A percentile compares a stretch with the other conserved stretches of the same genome.
Evolutionary conservation across 2,329 filamentous ascomycete genomes (phyloP).

Genomic region (Dothiorella sarmentorum): DNA sequence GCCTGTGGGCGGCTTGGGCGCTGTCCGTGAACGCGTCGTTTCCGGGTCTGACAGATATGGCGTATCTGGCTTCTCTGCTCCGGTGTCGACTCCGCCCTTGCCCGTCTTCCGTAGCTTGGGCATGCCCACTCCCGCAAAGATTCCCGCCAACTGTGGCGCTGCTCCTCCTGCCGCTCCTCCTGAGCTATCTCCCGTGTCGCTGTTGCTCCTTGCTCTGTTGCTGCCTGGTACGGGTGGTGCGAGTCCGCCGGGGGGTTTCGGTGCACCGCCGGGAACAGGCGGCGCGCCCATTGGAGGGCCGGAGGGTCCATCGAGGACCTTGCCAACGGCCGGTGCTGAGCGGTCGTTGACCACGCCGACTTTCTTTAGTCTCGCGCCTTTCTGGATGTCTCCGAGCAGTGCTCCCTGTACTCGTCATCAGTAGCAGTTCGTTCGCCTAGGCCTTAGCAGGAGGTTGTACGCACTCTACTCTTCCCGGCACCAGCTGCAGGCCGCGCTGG

Average conservation of each 20-base stretch:
- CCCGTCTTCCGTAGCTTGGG: conserved; percentile 88
- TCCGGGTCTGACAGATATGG: conserved; percentile 83
- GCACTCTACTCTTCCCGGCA: conserved; percentile 60
- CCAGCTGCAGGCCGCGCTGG: conserved; percentile 57
- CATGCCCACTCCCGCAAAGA: conserved; percentile 85
- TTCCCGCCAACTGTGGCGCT: conserved; percentile 75
- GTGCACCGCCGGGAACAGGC: conserved; percentile 63
- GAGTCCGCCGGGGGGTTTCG: conserved; percentile 59
- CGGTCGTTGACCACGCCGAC: conserved; percentile 81
- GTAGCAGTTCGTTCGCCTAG: neutral
- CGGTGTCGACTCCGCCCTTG: conserved; percentile 51
- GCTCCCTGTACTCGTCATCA: conserved; percentile 60
- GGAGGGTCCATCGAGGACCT: conserved; percentile 53
- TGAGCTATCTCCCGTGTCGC: conserved; percentile 38
- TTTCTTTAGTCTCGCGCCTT: conserved; percentile 78
- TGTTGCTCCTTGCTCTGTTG: conserved; percentile 77
- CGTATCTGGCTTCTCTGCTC: conserved; percentile 59
- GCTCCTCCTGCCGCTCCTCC: conserved; percentile 25
- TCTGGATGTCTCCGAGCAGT: conserved; percentile 80
- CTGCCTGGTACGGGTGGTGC: conserved; percentile 64
- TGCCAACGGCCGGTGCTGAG: conserved; percentile 71
- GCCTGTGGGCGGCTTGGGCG: conserved; percentile 43
- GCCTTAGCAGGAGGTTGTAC: conserved; percentile 30
- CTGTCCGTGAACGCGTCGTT: conserved; percentile 49
- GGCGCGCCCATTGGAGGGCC: conserved; percentile 72